Evolutionary conservation across 768 basidiomycete species (phyloP).

Genomic region (Boletus bicolor): DNA sequence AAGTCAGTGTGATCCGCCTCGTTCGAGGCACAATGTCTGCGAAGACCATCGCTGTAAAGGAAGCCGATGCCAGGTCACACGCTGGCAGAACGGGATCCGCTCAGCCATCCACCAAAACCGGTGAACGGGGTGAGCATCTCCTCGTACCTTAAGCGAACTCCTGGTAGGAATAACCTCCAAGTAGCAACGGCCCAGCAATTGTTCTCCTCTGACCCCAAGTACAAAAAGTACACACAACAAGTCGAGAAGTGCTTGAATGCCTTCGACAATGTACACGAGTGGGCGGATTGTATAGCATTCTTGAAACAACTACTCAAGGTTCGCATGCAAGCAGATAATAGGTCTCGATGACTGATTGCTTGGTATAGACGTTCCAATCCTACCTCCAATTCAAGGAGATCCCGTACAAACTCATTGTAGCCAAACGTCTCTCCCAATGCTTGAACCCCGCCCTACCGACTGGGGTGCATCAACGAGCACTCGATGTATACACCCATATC

Average conservation of each 20-base stretch:
- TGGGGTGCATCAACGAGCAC: conserved; percentile 93
- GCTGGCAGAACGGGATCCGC: conserved; percentile 7
- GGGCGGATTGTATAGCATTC: conserved; percentile 99
- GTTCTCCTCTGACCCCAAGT: conserved; percentile 83
- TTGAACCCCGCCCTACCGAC: conserved; percentile 96
- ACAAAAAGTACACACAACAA: conserved; percentile 88
- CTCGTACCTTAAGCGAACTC: neutral
- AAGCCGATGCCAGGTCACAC: conserved; percentile 16
- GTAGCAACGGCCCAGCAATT: conserved; percentile 50
- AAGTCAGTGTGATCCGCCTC: conserved; percentile 14
- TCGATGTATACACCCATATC: conserved; percentile 94
- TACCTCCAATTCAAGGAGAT: conserved; percentile 96
- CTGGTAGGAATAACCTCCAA: neutral
- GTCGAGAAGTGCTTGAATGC: conserved; percentile 91
- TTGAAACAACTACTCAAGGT: conserved; percentile 92
- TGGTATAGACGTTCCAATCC: conserved; percentile 81
- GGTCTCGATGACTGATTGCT: neutral
- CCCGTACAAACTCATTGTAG: conserved; percentile 88
- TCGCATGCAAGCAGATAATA: conserved; percentile 6
- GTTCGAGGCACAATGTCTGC: conserved; percentile 19
- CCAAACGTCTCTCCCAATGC: conserved; percentile 94
- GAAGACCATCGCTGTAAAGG: conserved; percentile 15
- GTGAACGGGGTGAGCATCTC: conserved; percentile 31
- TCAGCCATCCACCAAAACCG: conserved; percentile 18
- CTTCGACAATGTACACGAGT: conserved; percentile 96